phyloP scores from a whole-genome alignment of 768 basidiomycete genomes.

The Rhodotorula toruloides region DNA sequence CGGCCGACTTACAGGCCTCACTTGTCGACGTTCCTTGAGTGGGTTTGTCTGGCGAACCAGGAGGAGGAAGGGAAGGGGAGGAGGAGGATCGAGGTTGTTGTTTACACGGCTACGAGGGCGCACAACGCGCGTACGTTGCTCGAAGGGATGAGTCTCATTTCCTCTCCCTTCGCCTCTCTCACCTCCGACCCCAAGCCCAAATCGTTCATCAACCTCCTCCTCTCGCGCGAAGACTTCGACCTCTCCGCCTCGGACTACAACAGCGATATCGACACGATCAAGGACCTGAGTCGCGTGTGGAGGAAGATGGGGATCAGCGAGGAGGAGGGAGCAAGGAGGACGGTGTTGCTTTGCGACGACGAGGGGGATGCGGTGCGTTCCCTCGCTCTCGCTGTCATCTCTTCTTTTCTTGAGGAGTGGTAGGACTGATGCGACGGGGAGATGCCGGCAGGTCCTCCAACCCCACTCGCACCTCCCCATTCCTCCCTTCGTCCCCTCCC shows the following conservation, averaged over 20 bases:
- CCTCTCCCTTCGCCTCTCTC: no score
- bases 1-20: constrained; percentile 28
- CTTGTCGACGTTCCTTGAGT: constrained; percentile 35
- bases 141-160: constrained; percentile 19
- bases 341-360: constrained; percentile 12
- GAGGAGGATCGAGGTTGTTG: constrained; percentile 1
- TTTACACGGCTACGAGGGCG: constrained; percentile 28
- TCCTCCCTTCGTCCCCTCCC: constrained; percentile 1
- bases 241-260: constrained; percentile 9
- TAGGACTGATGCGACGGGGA: not conserved
- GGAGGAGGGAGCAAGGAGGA: constrained; percentile 3
- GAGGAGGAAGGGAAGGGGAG: not conserved
- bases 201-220: constrained; percentile 7
- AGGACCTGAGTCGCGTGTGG: constrained; percentile 32
- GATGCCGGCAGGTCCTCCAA: not conserved
- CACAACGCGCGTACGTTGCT: constrained; percentile 32
- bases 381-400: no score
- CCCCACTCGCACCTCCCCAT: constrained; percentile 20
- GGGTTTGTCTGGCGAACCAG: constrained; percentile 9
- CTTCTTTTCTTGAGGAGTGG: no score
- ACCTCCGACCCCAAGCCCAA: not conserved
- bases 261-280: constrained; percentile 20
- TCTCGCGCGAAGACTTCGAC: constrained; percentile 26
- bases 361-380: constrained; percentile 12
- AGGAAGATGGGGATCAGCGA: no score